Conservation (phyloP, 2,329 filamentous ascomycete genomes). For the Paracamarosporium sp. region DNA sequence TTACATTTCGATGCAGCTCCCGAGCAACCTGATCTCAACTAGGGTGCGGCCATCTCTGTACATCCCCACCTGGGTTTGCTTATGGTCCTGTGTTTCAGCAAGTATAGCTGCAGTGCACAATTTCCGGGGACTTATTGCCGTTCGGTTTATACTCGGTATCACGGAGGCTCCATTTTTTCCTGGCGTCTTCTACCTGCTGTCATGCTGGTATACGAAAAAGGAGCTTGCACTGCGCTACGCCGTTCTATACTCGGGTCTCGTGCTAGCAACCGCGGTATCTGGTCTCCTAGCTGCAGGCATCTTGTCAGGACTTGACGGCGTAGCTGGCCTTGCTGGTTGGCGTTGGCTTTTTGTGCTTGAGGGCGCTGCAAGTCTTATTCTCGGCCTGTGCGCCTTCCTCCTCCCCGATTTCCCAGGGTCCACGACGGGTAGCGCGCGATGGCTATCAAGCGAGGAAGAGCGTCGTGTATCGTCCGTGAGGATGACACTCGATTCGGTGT, state of each 20-base stretch:
- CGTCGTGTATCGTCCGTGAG: too few relatives aligned
- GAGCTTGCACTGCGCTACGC: conserved; percentile 83
- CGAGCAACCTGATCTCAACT: too few relatives aligned
- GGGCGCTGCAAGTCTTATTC: too few relatives aligned
- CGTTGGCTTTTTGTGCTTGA: conserved; percentile 57
- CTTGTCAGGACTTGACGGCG: conserved; percentile 69
- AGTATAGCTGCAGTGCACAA: background rate
- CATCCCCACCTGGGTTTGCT: too few relatives aligned
- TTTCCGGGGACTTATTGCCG: too few relatives aligned
- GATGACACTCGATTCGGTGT: too few relatives aligned
- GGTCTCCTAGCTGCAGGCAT: conserved; percentile 77
- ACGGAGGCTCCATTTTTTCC: conserved; percentile 73
- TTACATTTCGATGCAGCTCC: too few relatives aligned
- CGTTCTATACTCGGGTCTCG: conserved; percentile 84
- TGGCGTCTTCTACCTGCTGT: conserved; percentile 77
- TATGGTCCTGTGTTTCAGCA: conserved; percentile 63
- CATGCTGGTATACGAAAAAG: conserved; percentile 81
- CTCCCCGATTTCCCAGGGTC: too few relatives aligned
- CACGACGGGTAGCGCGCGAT: too few relatives aligned
- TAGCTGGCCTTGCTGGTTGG: conserved; percentile 56
- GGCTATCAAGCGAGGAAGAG: too few relatives aligned
- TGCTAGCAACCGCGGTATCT: conserved; percentile 79
- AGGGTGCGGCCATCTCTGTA: too few relatives aligned
- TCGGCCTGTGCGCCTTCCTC: too few relatives aligned
- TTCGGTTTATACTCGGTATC: conserved; percentile 51